Base-by-base conservation (phyloP, 2,329 filamentous ascomycete genomes). In the Paradendryphiella salina region DNA sequence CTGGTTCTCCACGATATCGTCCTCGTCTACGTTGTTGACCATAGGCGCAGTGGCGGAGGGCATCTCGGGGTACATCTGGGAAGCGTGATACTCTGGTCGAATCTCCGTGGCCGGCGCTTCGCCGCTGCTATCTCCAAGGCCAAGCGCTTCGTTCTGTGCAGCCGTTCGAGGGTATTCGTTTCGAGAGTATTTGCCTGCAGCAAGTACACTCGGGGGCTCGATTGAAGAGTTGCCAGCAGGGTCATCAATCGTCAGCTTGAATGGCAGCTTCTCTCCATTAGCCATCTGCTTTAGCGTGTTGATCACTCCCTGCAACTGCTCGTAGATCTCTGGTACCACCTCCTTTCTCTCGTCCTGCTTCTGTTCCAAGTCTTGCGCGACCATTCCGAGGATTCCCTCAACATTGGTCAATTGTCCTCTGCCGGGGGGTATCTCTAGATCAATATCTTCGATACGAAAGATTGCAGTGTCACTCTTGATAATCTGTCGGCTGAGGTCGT, bases 151-250 rank as follows among this genome's bases (percentile, higher is more conserved):
- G 69, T 99, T 99, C 73, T 97, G 93, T 67, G 90, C 89, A 1
- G 85, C 77, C 1, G 88, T 93, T 52, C 94, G 86, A 46, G 85
- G 75, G 70, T 94, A 99, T 67, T 96, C 90, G 54, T 84, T 82
- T 73, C 93, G 90, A 59, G 85, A 84, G 84, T 92, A 96, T 76
- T 96, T 96, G 62, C 89, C 88, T n/a, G 90, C 87, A 57, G 85
- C 86, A 55, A 86, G 82, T 21, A 75, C 65, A 55, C 89, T 83
- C 59, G 91, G 88, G 11, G 94, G 94, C 39, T 95, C 88, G 65
- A 99, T 96, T 82, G 92, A 97, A 2, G 91, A 96, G 80, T 99
- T 99, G 46, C 94, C 94, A 0, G 92, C 89, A 2, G 90, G 88
- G 71, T 99, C 94, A 70, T 99, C 91, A 39, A 96, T 79, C 33